phyloP scores from a whole-genome alignment of 202 grass and related monocot genomes.

The Alloteropsis angusta region DNA sequence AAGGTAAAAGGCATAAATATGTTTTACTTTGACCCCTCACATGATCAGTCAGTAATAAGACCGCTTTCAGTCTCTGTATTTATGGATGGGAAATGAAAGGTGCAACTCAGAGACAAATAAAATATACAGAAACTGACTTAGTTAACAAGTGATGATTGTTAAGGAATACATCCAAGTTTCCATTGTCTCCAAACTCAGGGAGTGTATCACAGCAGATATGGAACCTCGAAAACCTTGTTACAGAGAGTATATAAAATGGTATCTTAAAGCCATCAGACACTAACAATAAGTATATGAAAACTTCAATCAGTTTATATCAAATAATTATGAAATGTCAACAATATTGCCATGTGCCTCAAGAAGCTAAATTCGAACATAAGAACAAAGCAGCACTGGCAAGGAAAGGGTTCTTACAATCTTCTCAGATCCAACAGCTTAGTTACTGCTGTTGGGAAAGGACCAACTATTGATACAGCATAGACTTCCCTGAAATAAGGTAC shows the following conservation, averaged over 20 bases:
- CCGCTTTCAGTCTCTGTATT: not conserved
- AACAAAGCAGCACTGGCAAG: not conserved
- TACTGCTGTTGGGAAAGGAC: slow-evolving; percentile 86
- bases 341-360: not conserved
- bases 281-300: slow-evolving; percentile 3
- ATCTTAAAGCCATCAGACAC: not conserved
- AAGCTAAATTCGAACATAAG: not conserved
- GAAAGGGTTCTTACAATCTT: slow-evolving; percentile 64
- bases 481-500: slow-evolving; percentile 76
- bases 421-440: slow-evolving; percentile 92
- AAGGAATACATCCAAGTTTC: not conserved
- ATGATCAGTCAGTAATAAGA: not conserved
- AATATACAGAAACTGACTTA: not conserved
- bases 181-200: slow-evolving; percentile 13
- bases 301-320: not conserved
- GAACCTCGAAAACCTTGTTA: no score
- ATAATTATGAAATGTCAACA: not conserved
- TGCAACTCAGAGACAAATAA: not conserved
- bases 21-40: not conserved
- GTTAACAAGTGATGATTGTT: not conserved
- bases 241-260: not conserved
- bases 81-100: not conserved
- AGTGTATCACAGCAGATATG: not conserved
- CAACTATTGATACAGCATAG: slow-evolving; percentile 92
- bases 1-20: not conserved